Base-by-base conservation (phyloP, 2,329 filamentous ascomycete species). In the Paracoccidioides lutzii region DNA sequence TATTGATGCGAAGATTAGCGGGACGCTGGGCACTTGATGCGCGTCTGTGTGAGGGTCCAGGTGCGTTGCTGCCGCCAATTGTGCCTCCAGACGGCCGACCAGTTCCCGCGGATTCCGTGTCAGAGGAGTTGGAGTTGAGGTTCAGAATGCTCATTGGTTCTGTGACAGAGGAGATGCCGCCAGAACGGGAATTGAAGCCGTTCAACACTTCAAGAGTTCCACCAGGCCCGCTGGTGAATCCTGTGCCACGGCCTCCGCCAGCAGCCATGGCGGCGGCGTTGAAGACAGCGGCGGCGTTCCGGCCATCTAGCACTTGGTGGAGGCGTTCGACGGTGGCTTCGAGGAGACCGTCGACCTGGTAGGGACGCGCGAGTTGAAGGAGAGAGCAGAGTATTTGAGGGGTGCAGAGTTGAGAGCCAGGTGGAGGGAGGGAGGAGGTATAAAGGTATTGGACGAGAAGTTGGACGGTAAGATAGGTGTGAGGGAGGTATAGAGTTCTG, bases 241-340 rank as follows among this genome's bases (percentile, higher is more conserved):
- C 84, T 33, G 91, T 88, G 50, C 88, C 87, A 50, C 90, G 82
- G 0, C 93, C 93, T 32, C 93, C 90, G 9, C 93, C 93, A 1
- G 93, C 93, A 0, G 90, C 93, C 93, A 97, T 97, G 54, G 93
- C 93, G 0, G 91, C 93, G 0, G 93, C 93, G 62, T 98, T 98
- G 76, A 98, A 98, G 0, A 98, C 90, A 5, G 93, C 93, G 0
- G 93, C 93, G 0, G 93, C 91, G 62, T 97, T 98, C 49, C 91
- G 81, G 50, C 88, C 93, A 68, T 98, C 93, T 3, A 98, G 81
- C 0, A 94, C 81, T 35, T 87, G 80, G 65, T 98, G 93, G 0
- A 98, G 78, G 6, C 91, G 82, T 70, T 97, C 90, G 8, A 97
- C 88, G 1, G 94, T 88, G 0, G 89, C 89, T 73, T 98, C 93